Evolutionary conservation across 768 basidiomycete genomes (phyloP).

Genomic region (Auriculariales sp.): DNA sequence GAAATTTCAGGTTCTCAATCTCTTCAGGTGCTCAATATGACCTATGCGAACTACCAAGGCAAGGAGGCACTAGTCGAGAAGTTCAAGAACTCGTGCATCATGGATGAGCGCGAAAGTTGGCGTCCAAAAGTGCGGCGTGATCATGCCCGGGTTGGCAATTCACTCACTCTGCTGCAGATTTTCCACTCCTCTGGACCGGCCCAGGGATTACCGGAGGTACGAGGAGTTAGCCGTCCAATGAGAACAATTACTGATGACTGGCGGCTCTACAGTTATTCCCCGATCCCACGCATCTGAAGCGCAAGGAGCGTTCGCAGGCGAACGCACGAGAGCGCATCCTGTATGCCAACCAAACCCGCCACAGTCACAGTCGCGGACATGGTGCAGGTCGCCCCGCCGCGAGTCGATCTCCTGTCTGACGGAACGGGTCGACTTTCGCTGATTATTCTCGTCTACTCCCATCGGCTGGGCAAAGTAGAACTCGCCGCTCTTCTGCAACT

Average conservation of each 20-base stretch:
- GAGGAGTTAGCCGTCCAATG: neutral
- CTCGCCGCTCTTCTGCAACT: no score
- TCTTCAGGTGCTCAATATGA: slow-evolving; percentile 83
- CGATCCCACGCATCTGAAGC: slow-evolving; percentile 60
- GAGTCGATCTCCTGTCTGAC: no score
- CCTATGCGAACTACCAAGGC: slow-evolving; percentile 89
- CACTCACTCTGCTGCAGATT: slow-evolving; percentile 2
- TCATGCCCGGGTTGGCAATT: neutral
- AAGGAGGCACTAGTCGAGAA: slow-evolving; percentile 81
- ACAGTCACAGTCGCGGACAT: neutral
- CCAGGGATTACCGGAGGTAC: slow-evolving; percentile 49
- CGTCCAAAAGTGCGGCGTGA: slow-evolving; percentile 53
- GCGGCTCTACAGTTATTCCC: slow-evolving; percentile 42
- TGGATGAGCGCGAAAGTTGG: slow-evolving; percentile 77
- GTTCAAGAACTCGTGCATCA: slow-evolving; percentile 82
- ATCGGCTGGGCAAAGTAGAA: no score
- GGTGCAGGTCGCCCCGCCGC: neutral
- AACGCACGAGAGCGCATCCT: slow-evolving; percentile 20
- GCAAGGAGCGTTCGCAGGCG: slow-evolving; percentile 71
- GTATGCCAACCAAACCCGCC: neutral
- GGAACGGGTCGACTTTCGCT: no score
- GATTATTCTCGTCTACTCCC: no score
- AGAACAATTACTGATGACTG: slow-evolving; percentile 4
- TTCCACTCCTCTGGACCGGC: slow-evolving; percentile 52
- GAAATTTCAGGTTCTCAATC: slow-evolving; percentile 89